phyloP scores from a whole-genome alignment of 1,139 yeast species.

The Geotrichum aggregatum region DNA sequence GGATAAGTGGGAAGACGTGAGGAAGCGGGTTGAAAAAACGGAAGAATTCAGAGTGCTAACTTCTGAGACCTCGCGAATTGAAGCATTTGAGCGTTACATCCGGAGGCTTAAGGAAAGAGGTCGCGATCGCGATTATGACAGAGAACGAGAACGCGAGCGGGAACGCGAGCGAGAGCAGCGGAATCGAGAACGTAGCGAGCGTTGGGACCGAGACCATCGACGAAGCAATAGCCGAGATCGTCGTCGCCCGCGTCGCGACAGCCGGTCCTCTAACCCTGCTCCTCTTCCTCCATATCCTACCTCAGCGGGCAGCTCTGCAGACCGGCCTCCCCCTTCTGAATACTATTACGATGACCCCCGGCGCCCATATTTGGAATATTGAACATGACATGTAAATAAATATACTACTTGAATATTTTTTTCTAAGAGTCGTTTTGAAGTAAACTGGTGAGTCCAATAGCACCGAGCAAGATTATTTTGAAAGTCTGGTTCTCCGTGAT shows the following conservation, averaged over 20 bases:
- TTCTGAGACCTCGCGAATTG: constrained; percentile 35
- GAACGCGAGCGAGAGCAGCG: constrained; percentile 20
- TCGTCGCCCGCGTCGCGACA: constrained; percentile 10
- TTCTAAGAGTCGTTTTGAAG: constrained; percentile 35
- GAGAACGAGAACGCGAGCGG: constrained; percentile 24
- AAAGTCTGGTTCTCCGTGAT: constrained; percentile 84
- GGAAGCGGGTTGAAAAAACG: constrained; percentile 34
- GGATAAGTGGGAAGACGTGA: constrained; percentile 41
- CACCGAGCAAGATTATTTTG: constrained; percentile 64
- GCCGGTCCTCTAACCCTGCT: constrained; percentile 4
- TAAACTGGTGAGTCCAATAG: constrained; percentile 51
- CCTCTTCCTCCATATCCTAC: neutral
- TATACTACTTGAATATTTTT: neutral
- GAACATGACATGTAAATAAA: constrained; percentile 5
- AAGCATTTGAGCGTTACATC: constrained; percentile 38
- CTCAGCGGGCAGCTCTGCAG: neutral
- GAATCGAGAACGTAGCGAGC: constrained; percentile 16
- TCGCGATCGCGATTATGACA: constrained; percentile 26
- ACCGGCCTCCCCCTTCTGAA: constrained; percentile 16
- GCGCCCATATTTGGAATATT: constrained; percentile 33
- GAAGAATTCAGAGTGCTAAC: constrained; percentile 41
- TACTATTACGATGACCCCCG: constrained; percentile 28
- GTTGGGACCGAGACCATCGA: constrained; percentile 10
- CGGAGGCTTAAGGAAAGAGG: constrained; percentile 32
- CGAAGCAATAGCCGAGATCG: constrained; percentile 13